phyloP scores from a whole-genome alignment of 208 protist species.

The Pavlovales sp. region DNA sequence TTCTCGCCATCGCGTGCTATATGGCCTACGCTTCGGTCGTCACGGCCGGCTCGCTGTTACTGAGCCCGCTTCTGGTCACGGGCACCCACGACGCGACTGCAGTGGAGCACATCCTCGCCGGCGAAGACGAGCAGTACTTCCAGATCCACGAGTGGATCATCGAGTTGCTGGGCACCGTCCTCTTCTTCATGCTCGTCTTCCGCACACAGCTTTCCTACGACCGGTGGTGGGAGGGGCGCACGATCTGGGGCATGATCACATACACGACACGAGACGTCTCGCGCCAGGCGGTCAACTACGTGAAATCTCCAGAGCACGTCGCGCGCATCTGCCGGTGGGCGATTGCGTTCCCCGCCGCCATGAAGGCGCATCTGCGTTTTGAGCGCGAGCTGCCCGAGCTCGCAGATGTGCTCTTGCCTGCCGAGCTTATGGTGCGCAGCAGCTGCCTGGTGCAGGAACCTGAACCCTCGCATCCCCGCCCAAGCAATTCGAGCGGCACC shows the following conservation, averaged over 20 bases:
- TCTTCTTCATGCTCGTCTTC: slow-evolving; percentile 12
- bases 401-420: neutral
- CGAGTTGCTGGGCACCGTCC: neutral
- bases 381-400: neutral
- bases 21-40: no score
- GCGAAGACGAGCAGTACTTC: neutral
- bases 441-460: no score
- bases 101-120: no score
- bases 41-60: no score
- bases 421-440: no score
- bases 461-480: no score
- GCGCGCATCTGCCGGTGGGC: neutral
- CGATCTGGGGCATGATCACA: neutral
- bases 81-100: no score
- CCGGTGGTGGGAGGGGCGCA: neutral
- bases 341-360: neutral
- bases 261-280: neutral
- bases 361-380: neutral
- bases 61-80: no score
- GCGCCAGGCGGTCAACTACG: neutral
- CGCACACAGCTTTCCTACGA: neutral
- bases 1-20: no score
- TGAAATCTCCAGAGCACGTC: neutral
- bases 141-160: neutral
- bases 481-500: no score